phyloP scores from a whole-genome alignment of 345 rosid genomes.

The Passiflora organensis region DNA sequence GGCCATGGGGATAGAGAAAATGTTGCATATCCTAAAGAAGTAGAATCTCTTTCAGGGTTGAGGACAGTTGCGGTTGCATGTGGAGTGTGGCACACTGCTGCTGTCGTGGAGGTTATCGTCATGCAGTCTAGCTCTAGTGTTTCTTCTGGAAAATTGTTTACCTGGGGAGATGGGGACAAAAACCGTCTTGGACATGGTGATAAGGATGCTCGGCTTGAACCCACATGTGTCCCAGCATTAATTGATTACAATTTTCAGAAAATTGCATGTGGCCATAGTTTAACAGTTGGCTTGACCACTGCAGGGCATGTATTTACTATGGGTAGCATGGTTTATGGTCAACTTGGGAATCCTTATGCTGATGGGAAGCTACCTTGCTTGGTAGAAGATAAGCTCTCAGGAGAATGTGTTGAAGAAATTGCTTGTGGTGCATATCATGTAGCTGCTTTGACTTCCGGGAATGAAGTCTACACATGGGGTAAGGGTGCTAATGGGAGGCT shows the following conservation, averaged over 20 bases:
- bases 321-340: conserved; percentile 96
- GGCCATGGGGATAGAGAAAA: conserved; percentile 83
- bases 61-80: conserved; percentile 78
- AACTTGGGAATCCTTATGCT: conserved; percentile 77
- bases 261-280: conserved; percentile 90
- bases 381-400: conserved; percentile 60
- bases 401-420: conserved; percentile 78
- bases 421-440: conserved; percentile 90
- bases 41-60: conserved; percentile 79
- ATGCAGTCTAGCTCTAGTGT: conserved; percentile 67
- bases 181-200: conserved; percentile 94
- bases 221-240: conserved; percentile 84
- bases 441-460: conserved; percentile 68
- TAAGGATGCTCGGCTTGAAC: conserved; percentile 79
- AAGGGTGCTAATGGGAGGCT: conserved; percentile 96
- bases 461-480: conserved; percentile 93
- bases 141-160: conserved; percentile 82
- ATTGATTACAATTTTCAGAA: conserved; percentile 72
- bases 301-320: conserved; percentile 70
- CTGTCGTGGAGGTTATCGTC: conserved; percentile 85
- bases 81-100: conserved; percentile 99
- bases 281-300: conserved; percentile 86
- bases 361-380: conserved; percentile 77
- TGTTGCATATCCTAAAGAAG: conserved; percentile 71
- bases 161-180: conserved; percentile 99